Percentiles rank a stretch among this genome's conserved stretches.
These are phyloP conservation scores for Bjerkandera adusta DNA, from an alignment of 1,284 basidiomycete genomes.

Conservation along the genomic window DNA sequence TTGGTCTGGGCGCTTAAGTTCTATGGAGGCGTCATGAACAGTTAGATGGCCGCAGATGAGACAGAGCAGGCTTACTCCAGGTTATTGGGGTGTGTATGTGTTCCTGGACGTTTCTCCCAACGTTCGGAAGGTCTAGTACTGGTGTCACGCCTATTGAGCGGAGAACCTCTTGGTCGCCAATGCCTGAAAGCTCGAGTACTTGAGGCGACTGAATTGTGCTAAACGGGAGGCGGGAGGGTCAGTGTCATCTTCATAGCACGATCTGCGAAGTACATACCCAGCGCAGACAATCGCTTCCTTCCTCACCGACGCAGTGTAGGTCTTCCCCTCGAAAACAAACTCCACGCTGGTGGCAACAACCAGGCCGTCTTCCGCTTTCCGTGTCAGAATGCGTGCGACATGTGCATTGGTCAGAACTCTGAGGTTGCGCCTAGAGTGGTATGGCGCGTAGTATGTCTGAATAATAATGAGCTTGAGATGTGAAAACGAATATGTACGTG, in stretches of 20 bases:
- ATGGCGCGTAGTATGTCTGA: slow-evolving; percentile 23
- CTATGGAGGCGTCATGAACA: slow-evolving; percentile 20
- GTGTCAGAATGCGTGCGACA: slow-evolving; percentile 19
- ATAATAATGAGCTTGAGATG: not conserved
- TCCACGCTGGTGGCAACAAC: slow-evolving; percentile 24
- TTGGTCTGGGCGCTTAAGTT: slow-evolving; percentile 24
- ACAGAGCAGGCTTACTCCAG: slow-evolving; percentile 23
- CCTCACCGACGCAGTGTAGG: slow-evolving; percentile 15
- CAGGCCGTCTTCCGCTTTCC: slow-evolving; percentile 30
- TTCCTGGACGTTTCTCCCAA: slow-evolving; percentile 51
- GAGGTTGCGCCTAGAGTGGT: slow-evolving; percentile 21
- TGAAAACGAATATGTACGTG: not conserved
- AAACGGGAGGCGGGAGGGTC: not conserved
- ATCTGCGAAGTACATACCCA: slow-evolving; percentile 26
- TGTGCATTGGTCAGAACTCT: slow-evolving; percentile 20
- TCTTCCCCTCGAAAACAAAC: slow-evolving; percentile 20
- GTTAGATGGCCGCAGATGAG: not conserved
- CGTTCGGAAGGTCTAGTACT: slow-evolving; percentile 42
- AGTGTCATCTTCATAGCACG: not conserved
- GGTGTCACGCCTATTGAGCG: slow-evolving; percentile 36
- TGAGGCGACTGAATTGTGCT: slow-evolving; percentile 42
- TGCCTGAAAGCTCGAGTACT: slow-evolving; percentile 49
- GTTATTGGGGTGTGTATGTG: slow-evolving; percentile 32
- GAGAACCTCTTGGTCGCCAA: slow-evolving; percentile 42
- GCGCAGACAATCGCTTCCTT: slow-evolving; percentile 39